These are phyloP conservation scores for Quercus parvula DNA, from an alignment of 306 rosid genomes.

Conservation along the genomic window DNA sequence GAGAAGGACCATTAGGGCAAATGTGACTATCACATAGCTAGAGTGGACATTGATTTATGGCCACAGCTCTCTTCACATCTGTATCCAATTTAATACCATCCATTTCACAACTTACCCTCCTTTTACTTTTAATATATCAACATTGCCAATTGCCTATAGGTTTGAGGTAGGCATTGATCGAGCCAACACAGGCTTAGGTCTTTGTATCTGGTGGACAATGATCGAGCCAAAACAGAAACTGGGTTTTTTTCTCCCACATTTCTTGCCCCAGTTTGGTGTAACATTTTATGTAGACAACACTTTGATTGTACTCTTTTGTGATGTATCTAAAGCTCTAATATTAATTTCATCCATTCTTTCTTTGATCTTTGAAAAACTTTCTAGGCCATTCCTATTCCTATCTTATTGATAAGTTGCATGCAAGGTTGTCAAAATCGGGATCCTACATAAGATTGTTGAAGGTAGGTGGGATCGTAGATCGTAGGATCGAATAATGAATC, in stretches of 20 bases:
- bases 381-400: not conserved
- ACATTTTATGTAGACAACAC: slow-evolving; percentile 17
- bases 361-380: not conserved
- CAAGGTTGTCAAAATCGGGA: no score
- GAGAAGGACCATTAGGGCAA: slow-evolving; percentile 45
- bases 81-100: slow-evolving; percentile 18
- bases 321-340: no score
- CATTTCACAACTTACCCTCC: slow-evolving; percentile 24
- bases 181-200: slow-evolving; percentile 32
- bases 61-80: slow-evolving; percentile 16
- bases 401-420: not conserved
- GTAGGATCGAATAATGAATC: no score
- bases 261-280: slow-evolving; percentile 27
- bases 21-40: slow-evolving; percentile 24
- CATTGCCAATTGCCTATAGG: slow-evolving; percentile 16
- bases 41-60: slow-evolving; percentile 17
- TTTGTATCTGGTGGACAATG: slow-evolving; percentile 43
- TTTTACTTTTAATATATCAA: slow-evolving; percentile 15
- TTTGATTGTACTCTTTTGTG: no score
- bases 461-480: no score
- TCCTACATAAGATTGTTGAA: no score
- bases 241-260: not conserved
- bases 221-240: slow-evolving; percentile 38
- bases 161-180: slow-evolving; percentile 12
- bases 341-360: not conserved